Base-by-base conservation (phyloP, 2,329 filamentous ascomycete species). In the Penicillium digitatum region DNA sequence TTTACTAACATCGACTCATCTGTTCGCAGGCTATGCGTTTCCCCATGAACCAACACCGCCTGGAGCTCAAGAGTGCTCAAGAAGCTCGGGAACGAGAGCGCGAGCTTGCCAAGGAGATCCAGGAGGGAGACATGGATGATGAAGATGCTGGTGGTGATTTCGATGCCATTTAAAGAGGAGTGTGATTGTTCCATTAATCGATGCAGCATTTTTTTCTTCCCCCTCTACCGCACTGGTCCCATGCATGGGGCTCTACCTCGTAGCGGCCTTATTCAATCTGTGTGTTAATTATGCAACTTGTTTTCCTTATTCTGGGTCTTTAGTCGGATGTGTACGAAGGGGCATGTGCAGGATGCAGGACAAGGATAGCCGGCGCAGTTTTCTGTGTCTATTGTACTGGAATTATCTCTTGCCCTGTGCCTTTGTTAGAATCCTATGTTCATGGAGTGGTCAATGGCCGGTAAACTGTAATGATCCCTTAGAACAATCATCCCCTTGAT, bases 71-170 rank as follows among this genome's bases (percentile, higher is more conserved):
- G 83, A 97, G 95, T 68, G 94, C 94, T 0, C 93, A 97, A 75
- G 95, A 99, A 76, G 94, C 94, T n/a, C 84, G 94, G 48, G 94
- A 99, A 74, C 84, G 94, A 20, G 94, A 99, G 80, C 84, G 94
- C 18, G 94, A 99, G 77, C 85, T 99, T 81, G 94, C 92, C 60
- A 97, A 97, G 82, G 94, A 99, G 80, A 97, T 99, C 70, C 90
- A 96, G 76, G 94, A 97, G 64, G 94, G 93, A 20, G 94, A 99
- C 70, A 82, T 96, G 74, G 94, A 97, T 67, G 94, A 96, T 67
- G 94, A 96, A 69, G 94, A 97, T 78, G 87, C 95, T 45, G 91
- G 90, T 51, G 93, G 91, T 55, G 93, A 96, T 69, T 97, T 96
- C 75, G 94, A 97, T 68, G 93, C 90, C 67, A 90, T 97, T 81